Evolutionary conservation across 768 basidiomycete species (phyloP).

Genomic region (Serendipita sp.): DNA sequence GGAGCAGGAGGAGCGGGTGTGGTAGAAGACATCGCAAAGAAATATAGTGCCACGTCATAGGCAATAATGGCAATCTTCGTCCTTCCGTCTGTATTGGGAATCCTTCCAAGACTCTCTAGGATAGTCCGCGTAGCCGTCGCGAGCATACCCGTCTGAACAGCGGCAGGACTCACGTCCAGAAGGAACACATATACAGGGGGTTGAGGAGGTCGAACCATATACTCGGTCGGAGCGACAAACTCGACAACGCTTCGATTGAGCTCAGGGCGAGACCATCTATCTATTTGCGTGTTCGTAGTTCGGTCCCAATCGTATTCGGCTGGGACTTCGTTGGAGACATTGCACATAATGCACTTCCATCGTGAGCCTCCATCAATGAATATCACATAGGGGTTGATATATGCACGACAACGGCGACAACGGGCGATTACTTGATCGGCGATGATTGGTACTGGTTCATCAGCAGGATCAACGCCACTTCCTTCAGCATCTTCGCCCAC

Average conservation of each 20-base stretch:
- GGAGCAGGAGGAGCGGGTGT: not conserved
- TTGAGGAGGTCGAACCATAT: conserved; percentile 98
- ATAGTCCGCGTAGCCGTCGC: conserved; percentile 95
- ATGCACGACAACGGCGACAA: conserved; percentile 87
- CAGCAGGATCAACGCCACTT: conserved; percentile 32
- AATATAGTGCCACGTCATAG: conserved; percentile 84
- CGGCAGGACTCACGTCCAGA: conserved; percentile 87
- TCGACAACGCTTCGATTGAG: conserved; percentile 90
- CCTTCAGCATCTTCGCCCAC: conserved; percentile 20
- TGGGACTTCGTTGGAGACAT: conserved; percentile 94
- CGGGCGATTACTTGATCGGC: conserved; percentile 91
- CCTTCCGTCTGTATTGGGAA: conserved; percentile 86
- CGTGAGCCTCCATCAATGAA: conserved; percentile 88
- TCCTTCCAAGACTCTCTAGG: conserved; percentile 82
- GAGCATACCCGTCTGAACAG: conserved; percentile 89
- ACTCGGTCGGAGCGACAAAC: conserved; percentile 94
- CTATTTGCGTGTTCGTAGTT: conserved; percentile 79
- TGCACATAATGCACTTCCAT: conserved; percentile 99
- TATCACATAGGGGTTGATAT: conserved; percentile 94
- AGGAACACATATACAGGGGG: conserved; percentile 94
- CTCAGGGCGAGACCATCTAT: conserved; percentile 87
- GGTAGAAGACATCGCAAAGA: conserved; percentile 65
- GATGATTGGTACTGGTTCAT: conserved; percentile 74
- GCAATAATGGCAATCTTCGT: conserved; percentile 88
- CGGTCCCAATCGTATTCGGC: conserved; percentile 99